Conservation (phyloP, 768 basidiomycete species). For the Leucocoprinus sp. region DNA sequence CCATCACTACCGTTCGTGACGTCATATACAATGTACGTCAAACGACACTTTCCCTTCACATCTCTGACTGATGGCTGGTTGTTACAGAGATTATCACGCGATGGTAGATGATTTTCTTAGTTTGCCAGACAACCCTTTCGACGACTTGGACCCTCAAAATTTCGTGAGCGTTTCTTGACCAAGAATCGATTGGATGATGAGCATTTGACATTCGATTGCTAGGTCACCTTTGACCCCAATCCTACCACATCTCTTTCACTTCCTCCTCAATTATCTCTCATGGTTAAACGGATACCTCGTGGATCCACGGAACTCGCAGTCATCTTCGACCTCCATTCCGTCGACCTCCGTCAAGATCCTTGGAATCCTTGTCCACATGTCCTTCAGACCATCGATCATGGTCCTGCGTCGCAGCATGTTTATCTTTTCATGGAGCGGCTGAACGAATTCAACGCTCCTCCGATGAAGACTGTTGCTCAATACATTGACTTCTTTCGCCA, state of each 20-base stretch:
- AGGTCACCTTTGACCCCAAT: constrained; percentile 26
- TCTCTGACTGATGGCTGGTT: constrained; percentile 1
- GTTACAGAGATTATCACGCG: constrained; percentile 16
- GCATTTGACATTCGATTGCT: background rate
- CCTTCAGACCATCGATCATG: constrained; percentile 33
- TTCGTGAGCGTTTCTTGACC: constrained; percentile 19
- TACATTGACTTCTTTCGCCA: constrained; percentile 46
- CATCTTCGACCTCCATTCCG: constrained; percentile 35
- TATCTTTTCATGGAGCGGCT: constrained; percentile 40
- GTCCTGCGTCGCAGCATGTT: constrained; percentile 20
- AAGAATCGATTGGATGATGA: background rate
- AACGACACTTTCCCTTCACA: constrained; percentile 13
- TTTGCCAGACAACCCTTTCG: constrained; percentile 17
- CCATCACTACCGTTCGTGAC: constrained; percentile 15
- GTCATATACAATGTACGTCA: constrained; percentile 11
- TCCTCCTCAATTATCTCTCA: constrained; percentile 23
- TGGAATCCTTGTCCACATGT: constrained; percentile 49
- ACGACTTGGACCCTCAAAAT: constrained; percentile 13
- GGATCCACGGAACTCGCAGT: constrained; percentile 32
- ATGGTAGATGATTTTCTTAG: constrained; percentile 18
- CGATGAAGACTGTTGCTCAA: constrained; percentile 36
- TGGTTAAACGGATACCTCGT: constrained; percentile 31
- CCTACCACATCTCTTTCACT: constrained; percentile 15
- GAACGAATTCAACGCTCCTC: constrained; percentile 35
- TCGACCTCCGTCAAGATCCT: constrained; percentile 37